Conservation (phyloP, 192 early-diverging fungal genomes). For the Podila epicladia region DNA sequence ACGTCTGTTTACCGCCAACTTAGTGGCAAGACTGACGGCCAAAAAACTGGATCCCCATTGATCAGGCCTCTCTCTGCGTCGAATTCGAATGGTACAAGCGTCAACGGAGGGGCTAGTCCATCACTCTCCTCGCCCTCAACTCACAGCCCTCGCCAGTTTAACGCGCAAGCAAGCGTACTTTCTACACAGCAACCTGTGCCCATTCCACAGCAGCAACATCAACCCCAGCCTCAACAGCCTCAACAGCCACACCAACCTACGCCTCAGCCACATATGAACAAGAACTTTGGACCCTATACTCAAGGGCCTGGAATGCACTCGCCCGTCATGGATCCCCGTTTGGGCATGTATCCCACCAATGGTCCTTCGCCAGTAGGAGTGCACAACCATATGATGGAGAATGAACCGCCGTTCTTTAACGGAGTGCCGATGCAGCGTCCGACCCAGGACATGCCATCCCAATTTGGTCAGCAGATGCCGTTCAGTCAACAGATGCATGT, state of each 20-base stretch:
- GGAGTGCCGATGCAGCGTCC: slow-evolving; percentile 46
- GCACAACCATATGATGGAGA: slow-evolving; percentile 30
- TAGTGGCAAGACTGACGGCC: slow-evolving; percentile 60
- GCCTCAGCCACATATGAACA: slow-evolving; percentile 21
- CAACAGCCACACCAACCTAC: slow-evolving; percentile 12
- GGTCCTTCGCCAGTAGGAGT: slow-evolving; percentile 32
- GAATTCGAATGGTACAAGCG: slow-evolving; percentile 22
- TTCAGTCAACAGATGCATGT: slow-evolving; percentile 51
- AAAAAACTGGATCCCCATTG: slow-evolving; percentile 36
- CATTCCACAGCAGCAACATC: slow-evolving; percentile 7
- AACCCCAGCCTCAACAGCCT: not conserved
- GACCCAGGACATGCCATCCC: slow-evolving; percentile 31
- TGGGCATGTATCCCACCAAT: slow-evolving; percentile 37
- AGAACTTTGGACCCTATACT: slow-evolving; percentile 39
- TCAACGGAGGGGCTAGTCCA: slow-evolving; percentile 33
- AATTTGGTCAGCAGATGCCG: slow-evolving; percentile 42
- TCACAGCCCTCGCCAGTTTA: slow-evolving; percentile 36
- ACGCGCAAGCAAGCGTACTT: slow-evolving; percentile 14
- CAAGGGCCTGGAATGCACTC: slow-evolving; percentile 40
- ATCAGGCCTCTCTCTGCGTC: slow-evolving; percentile 35
- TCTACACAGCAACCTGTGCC: not conserved
- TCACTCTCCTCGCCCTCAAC: slow-evolving; percentile 34
- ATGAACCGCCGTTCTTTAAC: slow-evolving; percentile 36
- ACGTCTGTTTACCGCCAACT: slow-evolving; percentile 68
- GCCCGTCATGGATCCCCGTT: slow-evolving; percentile 37